phyloP scores from a whole-genome alignment of 202 grass and related monocot species.

The Carex arenaria region DNA sequence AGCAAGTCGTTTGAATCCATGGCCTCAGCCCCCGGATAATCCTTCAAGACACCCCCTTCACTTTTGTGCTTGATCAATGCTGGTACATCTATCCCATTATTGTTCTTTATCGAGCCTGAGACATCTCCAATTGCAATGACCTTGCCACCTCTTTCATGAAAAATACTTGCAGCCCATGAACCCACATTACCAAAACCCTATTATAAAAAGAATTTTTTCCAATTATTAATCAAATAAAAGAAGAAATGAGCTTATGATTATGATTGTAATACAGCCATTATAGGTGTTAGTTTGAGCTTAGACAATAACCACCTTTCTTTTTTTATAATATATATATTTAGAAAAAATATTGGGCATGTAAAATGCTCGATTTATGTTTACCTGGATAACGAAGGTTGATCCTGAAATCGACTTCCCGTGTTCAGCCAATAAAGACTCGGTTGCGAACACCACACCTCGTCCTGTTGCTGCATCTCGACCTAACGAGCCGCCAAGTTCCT shows the following conservation, averaged over 20 bases:
- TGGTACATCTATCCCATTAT: conserved; percentile 67
- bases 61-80: conserved; percentile 60
- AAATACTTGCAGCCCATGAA: conserved; percentile 77
- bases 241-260: not conserved
- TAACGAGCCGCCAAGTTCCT: conserved; percentile 96
- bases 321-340: not conserved
- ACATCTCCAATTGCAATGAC: conserved; percentile 83
- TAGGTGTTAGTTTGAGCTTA: not conserved
- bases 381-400: conserved; percentile 88
- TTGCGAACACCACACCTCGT: conserved; percentile 69
- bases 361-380: conserved; percentile 22
- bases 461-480: conserved; percentile 94
- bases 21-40: conserved; percentile 57
- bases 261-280: not conserved
- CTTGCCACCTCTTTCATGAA: conserved; percentile 82
- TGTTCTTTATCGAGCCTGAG: conserved; percentile 65
- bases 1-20: conserved; percentile 74
- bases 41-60: conserved; percentile 57
- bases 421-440: conserved; percentile 72
- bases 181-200: conserved; percentile 98
- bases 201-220: not conserved
- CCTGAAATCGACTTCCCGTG: conserved; percentile 78
- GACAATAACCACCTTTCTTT: not conserved
- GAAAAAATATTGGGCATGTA: not conserved
- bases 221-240: not conserved